Conservation (phyloP, 805 yeast species). For the Suhomyces canberraensis region DNA sequence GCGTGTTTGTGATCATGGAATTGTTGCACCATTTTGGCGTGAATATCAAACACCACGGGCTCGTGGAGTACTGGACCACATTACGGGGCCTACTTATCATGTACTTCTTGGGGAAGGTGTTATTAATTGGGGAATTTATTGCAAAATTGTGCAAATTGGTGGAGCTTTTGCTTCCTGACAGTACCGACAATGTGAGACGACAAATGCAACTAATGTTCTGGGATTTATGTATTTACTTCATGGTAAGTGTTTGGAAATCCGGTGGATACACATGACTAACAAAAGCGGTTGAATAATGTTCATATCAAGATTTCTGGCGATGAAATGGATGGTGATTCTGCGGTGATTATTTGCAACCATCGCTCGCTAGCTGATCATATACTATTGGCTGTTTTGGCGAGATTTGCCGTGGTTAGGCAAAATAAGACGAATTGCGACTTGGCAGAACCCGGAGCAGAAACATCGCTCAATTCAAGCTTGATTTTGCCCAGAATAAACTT, state of each 20-base stretch:
- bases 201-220: slow-evolving; percentile 11
- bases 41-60: no score
- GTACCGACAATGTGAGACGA: slow-evolving; percentile 6
- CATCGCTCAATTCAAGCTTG: slow-evolving; percentile 7
- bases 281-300: slow-evolving; percentile 34
- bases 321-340: slow-evolving; percentile 29
- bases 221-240: slow-evolving; percentile 23
- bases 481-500: slow-evolving; percentile 49
- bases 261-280: no score
- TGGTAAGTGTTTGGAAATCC: slow-evolving; percentile 24
- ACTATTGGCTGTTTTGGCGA: slow-evolving; percentile 45
- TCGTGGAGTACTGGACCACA: no score
- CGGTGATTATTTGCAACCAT: slow-evolving; percentile 56
- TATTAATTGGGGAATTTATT: background rate
- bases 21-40: background rate
- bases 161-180: slow-evolving; percentile 3
- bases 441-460: background rate
- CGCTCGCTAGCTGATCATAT: slow-evolving; percentile 64
- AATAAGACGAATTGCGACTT: no score
- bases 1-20: background rate
- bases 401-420: slow-evolving; percentile 19
- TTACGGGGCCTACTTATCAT: no score
- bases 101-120: no score
- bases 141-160: background rate
- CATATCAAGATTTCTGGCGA: slow-evolving; percentile 44